phyloP scores from a whole-genome alignment of 345 rosid genomes.

The Geranium rotundifolium region DNA sequence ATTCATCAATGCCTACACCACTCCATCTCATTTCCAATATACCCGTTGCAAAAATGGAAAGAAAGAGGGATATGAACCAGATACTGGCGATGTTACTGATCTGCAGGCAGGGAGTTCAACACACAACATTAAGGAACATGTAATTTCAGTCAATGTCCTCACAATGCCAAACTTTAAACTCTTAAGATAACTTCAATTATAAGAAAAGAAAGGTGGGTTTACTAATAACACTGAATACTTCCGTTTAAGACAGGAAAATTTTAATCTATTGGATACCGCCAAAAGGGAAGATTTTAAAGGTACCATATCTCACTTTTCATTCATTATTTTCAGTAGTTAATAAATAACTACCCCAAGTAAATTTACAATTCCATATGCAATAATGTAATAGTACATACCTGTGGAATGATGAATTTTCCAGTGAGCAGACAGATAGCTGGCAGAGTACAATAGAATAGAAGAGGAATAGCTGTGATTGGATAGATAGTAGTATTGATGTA shows the following conservation, averaged over 20 bases:
- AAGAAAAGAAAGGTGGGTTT: too few relatives aligned
- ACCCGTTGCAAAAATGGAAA: slow-evolving; percentile 31
- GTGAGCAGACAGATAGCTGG: slow-evolving; percentile 7
- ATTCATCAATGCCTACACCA: slow-evolving; percentile 29
- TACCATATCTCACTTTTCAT: too few relatives aligned
- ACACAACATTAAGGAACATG: background rate
- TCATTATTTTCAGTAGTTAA: too few relatives aligned
- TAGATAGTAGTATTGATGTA: slow-evolving; percentile 32
- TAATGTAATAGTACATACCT: slow-evolving; percentile 14
- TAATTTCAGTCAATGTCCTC: slow-evolving; percentile 1
- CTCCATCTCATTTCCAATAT: slow-evolving; percentile 43
- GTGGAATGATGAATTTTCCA: slow-evolving; percentile 36
- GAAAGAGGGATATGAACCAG: slow-evolving; percentile 27
- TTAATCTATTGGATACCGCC: too few relatives aligned
- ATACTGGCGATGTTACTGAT: slow-evolving; percentile 24
- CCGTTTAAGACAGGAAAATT: too few relatives aligned
- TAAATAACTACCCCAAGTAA: too few relatives aligned
- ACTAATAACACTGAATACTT: too few relatives aligned
- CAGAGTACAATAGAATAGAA: slow-evolving; percentile 27
- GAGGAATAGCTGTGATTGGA: slow-evolving; percentile 32
- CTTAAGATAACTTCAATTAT: too few relatives aligned
- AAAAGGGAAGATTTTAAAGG: too few relatives aligned
- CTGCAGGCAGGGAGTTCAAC: slow-evolving; percentile 13
- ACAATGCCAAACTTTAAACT: too few relatives aligned
- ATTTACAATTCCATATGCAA: too few relatives aligned